Evolutionary conservation across 2,329 filamentous ascomycete genomes (phyloP).

Genomic region (Sclerotinia nivalis): DNA sequence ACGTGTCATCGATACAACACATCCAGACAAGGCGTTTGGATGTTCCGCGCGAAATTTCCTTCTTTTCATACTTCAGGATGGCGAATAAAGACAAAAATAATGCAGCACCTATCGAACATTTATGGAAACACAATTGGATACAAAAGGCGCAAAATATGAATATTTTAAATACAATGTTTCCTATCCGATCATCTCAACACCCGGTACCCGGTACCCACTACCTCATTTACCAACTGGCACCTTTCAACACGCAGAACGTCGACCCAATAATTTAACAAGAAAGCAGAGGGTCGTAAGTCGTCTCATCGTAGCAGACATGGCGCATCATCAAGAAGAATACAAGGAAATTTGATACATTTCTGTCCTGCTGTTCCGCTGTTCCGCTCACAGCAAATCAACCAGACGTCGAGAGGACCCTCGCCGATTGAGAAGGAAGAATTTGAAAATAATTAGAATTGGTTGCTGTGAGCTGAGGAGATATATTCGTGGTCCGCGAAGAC

Average conservation of each 20-base stretch:
- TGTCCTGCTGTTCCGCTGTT: slow-evolving; percentile 15
- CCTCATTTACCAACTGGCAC: slow-evolving; percentile 16
- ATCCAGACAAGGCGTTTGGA: neutral
- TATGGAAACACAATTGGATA: neutral
- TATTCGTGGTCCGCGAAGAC: slow-evolving; percentile 50
- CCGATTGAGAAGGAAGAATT: slow-evolving; percentile 16
- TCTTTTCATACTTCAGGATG: neutral
- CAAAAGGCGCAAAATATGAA: slow-evolving; percentile 8
- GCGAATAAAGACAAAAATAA: neutral
- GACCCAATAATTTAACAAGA: slow-evolving; percentile 4
- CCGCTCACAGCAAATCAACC: slow-evolving; percentile 12
- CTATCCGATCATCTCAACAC: slow-evolving; percentile 14
- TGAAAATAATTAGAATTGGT: slow-evolving; percentile 24
- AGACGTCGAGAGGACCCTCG: neutral
- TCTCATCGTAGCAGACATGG: slow-evolving; percentile 33
- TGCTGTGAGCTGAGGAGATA: slow-evolving; percentile 44
- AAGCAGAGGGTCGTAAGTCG: slow-evolving; percentile 30
- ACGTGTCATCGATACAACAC: too few species aligned
- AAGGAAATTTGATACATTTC: slow-evolving; percentile 23
- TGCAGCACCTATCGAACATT: neutral
- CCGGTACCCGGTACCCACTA: neutral
- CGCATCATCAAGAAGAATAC: slow-evolving; percentile 25
- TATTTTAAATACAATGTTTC: slow-evolving; percentile 23
- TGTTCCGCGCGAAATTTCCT: neutral
- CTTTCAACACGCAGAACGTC: slow-evolving; percentile 1